Conservation (phyloP, 2,329 filamentous ascomycete species). For the Curvularia sp. region DNA sequence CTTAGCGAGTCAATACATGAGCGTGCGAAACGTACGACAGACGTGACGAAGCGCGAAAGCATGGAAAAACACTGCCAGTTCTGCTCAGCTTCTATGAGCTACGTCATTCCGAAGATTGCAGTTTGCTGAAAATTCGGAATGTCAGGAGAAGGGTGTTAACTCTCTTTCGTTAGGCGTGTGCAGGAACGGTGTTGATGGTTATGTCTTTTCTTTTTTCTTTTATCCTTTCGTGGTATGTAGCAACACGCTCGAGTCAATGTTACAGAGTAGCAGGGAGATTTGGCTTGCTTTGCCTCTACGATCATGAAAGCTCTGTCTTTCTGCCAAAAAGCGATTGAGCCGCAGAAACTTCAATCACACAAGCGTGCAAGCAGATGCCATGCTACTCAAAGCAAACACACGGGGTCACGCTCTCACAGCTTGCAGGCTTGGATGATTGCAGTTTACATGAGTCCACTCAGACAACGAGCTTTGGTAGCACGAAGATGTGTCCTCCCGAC, state of each 20-base stretch:
- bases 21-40: slow-evolving; percentile 14
- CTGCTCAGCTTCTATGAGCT: slow-evolving; percentile 24
- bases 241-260: slow-evolving; percentile 25
- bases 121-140: slow-evolving; percentile 19
- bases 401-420: background rate
- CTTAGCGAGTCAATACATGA: slow-evolving; percentile 3
- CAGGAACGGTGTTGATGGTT: slow-evolving; percentile 35
- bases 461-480: slow-evolving; percentile 1
- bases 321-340: background rate
- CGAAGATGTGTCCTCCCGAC: background rate
- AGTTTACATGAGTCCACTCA: background rate
- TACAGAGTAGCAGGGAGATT: slow-evolving; percentile 11
- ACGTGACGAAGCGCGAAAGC: background rate
- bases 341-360: slow-evolving; percentile 2
- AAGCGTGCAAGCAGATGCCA: slow-evolving; percentile 1
- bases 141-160: slow-evolving; percentile 30
- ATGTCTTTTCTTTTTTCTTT: slow-evolving; percentile 19
- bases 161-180: slow-evolving; percentile 36
- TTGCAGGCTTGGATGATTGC: background rate
- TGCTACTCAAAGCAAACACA: background rate
- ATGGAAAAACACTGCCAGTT: slow-evolving; percentile 25
- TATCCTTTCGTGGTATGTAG: slow-evolving; percentile 38
- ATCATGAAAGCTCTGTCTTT: slow-evolving; percentile 3
- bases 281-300: slow-evolving; percentile 2
- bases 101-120: slow-evolving; percentile 16